Evolutionary conservation across 2,329 filamentous ascomycete species (phyloP), one percentile per base, ranked within the genome.

Genomic region (Cladophialophora chaetospira): DNA sequence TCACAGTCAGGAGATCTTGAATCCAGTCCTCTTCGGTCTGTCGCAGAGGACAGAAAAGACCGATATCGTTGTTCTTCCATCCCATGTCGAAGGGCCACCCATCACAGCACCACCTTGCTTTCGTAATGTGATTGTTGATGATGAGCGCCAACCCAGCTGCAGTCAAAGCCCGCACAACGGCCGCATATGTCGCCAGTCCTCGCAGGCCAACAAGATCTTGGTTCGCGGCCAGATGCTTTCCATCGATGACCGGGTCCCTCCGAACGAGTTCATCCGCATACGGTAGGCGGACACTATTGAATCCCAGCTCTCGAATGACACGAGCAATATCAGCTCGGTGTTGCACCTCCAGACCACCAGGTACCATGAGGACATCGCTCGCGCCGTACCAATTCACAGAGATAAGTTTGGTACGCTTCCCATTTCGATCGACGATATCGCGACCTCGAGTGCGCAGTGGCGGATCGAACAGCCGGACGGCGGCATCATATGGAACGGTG

Each of bases 311-410:
- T 51, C 80, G 78, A 68, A 88, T 86, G 13, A 81, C 82, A 59
- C 72, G 66, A 3, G 85, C 83, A 61, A 88, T 87, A 17, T 77
- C 75, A 54, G 74, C 75, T 33, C 86, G 83, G 70, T 88, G 84
- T 65, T 80, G 79, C 19, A 85, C 72, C 61, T 88, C 84, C 35
- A 88, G 75, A 0, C 85, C 86, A 31, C 84, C 82, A 0, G 83
- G 78, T 9, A 88, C 79, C 65, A 85, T 87, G 53, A 83, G 75
- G 72, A 86, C 80, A 66, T 88, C 86, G 67, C 83, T 87, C 2
- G 81, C 85, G 29, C 86, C 86, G 68, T 88, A 88, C 86, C 86
- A 88, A 72, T 88, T 88, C 66, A 88, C 76, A 17, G 82, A 85
- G 15, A 82, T 73, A 5, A 89, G 75, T 72, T 85, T 86, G 71